A percentile compares a stretch with the other conserved stretches of the same genome.
phyloP scores from a whole-genome alignment of 257 asterid species.

The Nicotiana knightiana region DNA sequence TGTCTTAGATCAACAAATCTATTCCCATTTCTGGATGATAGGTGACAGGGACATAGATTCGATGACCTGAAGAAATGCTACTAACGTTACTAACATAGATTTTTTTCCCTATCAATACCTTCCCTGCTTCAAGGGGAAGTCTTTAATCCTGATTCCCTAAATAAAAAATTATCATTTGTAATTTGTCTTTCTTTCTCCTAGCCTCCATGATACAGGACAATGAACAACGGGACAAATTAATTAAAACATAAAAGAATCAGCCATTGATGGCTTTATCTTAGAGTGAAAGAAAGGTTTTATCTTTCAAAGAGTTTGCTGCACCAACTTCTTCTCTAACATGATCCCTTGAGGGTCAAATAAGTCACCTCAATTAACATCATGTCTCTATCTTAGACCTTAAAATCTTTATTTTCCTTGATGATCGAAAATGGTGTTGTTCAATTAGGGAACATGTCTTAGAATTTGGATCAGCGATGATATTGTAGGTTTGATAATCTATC shows the following conservation, averaged over 20 bases:
- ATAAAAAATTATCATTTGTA: too few relatives aligned
- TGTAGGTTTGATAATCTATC: neutral
- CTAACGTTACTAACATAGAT: neutral
- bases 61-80: neutral
- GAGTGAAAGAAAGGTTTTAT: constrained; percentile 7
- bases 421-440: neutral
- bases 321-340: constrained; percentile 53
- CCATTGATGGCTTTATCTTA: constrained; percentile 1
- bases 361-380: neutral
- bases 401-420: neutral
- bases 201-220: neutral
- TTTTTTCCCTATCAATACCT: neutral
- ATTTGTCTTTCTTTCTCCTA: neutral
- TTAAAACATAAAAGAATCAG: neutral
- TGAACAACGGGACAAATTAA: constrained; percentile 1
- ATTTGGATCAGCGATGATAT: neutral
- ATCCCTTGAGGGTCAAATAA: constrained; percentile 29
- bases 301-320: constrained; percentile 50
- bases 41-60: neutral
- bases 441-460: constrained; percentile 2
- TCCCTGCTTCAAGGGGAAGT: neutral
- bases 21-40: neutral
- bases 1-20: too few relatives aligned
- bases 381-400: neutral
- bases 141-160: neutral